Base-by-base conservation (phyloP, 2,329 filamentous ascomycete genomes). In the Phialocephala subalpina region DNA sequence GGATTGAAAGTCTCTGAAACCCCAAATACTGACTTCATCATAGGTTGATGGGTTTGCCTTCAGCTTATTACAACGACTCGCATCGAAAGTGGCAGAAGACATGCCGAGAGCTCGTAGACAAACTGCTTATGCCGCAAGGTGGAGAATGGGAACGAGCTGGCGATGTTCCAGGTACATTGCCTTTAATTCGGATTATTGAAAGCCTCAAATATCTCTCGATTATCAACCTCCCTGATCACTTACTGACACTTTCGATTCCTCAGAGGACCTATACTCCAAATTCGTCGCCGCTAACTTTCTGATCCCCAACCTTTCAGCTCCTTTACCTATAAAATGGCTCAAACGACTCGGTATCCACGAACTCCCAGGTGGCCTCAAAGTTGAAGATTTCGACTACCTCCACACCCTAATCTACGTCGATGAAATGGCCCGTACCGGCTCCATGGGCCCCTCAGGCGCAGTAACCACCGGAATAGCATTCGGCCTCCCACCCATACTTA, bases 311-410 rank as follows among this genome's bases (percentile, higher is more conserved):
- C 81, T 94, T 33, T 89, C 90, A 0, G 85, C 90, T 0, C 91
- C 91, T 0, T 76, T 94, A 20, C 91, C 91, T 0, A 85, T 90
- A 0, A 83, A 84, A 58, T 90, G 90, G 87, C 79, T 93, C 67
- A 89, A 89, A 77, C 84, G 81, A 53, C 73, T 90, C 20, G 90
- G 88, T 0, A 88, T 93, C 55, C 80, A 87, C 64, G 85, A 91
- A 71, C 86, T 94, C 47, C 80, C 90, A 0, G 90, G 90, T 1
- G 85, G 85, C 0, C 77, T 90, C 1, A 88, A 87, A 69, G 86
- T 94, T 1, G 90, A 93, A 74, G 89, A 94, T 29, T 94, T 89
- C 80, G 90, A 92, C 73, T 89, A 90, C 70, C 80, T 92, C 11
- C 90, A 94, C 74, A 87, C 84, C 0, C 82, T 88, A 62, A 93